These are phyloP conservation scores for Pichia sp. DNA, from an alignment of 1,139 yeast species.

Conservation along the genomic window DNA sequence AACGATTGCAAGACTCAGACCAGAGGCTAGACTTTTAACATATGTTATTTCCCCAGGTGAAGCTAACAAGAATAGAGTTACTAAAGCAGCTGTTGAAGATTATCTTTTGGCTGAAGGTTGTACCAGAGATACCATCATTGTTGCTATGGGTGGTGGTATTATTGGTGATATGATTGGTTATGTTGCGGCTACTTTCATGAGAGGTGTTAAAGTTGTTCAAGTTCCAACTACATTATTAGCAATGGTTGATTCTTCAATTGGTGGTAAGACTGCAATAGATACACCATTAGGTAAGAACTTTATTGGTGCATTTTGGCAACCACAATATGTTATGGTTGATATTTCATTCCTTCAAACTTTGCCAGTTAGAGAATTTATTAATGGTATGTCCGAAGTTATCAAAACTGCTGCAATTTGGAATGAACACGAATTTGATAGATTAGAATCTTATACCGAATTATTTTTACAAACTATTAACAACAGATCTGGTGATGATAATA, in stretches of 20 bases:
- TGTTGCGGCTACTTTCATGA: conserved; percentile 98
- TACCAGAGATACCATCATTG: conserved; percentile 89
- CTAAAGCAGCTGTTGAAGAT: conserved; percentile 93
- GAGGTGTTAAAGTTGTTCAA: conserved; percentile 93
- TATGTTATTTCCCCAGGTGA: conserved; percentile 92
- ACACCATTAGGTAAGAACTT: conserved; percentile 97
- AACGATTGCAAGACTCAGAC: conserved; percentile 30
- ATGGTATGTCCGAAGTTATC: conserved; percentile 98
- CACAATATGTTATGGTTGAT: conserved; percentile 82
- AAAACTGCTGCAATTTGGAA: conserved; percentile 99
- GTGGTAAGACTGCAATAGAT: conserved; percentile 98
- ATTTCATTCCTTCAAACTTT: conserved; percentile 80
- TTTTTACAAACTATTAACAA: conserved; percentile 58
- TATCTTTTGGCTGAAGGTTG: conserved; percentile 80
- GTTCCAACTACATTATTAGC: conserved; percentile 90
- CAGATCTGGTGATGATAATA: conserved; percentile 32
- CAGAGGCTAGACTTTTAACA: conserved; percentile 56
- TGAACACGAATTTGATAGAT: conserved; percentile 74
- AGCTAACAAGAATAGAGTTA: conserved; percentile 76
- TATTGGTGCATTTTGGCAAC: conserved; percentile 98
- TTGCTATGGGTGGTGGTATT: conserved; percentile 98
- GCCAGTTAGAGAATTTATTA: conserved; percentile 90
- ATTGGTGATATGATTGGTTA: conserved; percentile 99
- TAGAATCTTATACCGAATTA: conserved; percentile 66
- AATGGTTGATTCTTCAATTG: conserved; percentile 98